Conservation (phyloP, 2,329 filamentous ascomycete genomes). For the Calonectria henricotiae region DNA sequence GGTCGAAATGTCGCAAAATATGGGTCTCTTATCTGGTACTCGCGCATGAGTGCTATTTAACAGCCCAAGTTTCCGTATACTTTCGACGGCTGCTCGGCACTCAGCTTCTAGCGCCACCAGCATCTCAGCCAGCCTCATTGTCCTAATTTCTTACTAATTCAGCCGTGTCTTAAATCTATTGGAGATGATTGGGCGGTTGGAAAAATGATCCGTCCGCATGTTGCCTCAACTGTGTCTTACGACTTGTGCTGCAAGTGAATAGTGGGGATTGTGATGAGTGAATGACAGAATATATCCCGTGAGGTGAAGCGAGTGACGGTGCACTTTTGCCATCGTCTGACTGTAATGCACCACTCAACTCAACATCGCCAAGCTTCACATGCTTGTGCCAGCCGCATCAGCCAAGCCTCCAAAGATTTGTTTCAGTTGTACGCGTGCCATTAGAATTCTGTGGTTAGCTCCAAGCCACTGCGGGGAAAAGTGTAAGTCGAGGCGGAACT, state of each 20-base stretch:
- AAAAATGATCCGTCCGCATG: constrained; percentile 2
- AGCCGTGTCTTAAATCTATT: no score
- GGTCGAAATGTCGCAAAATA: neutral
- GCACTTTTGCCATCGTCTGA: constrained; percentile 4
- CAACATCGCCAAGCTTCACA: neutral
- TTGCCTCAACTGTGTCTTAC: no score
- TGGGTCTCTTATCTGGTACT: neutral
- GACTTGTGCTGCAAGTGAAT: neutral
- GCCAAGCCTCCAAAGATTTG: neutral
- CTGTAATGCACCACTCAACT: neutral
- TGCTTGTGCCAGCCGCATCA: neutral
- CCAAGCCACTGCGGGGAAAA: constrained; percentile 23
- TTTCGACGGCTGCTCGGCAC: neutral
- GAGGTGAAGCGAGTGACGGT: neutral
- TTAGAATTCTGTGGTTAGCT: neutral
- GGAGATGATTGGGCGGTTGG: neutral
- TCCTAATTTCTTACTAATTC: constrained; percentile 3
- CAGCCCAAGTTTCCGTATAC: neutral
- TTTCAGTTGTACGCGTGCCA: neutral
- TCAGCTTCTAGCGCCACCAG: constrained; percentile 2
- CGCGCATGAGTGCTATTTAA: neutral
- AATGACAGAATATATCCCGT: neutral
- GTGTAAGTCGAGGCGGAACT: neutral
- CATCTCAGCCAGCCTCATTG: constrained; percentile 18
- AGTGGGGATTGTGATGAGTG: neutral